A percentile compares a stretch with the other conserved stretches of the same genome.
Conservation (phyloP, 208 protist species). For the Polymyxa betae region DNA sequence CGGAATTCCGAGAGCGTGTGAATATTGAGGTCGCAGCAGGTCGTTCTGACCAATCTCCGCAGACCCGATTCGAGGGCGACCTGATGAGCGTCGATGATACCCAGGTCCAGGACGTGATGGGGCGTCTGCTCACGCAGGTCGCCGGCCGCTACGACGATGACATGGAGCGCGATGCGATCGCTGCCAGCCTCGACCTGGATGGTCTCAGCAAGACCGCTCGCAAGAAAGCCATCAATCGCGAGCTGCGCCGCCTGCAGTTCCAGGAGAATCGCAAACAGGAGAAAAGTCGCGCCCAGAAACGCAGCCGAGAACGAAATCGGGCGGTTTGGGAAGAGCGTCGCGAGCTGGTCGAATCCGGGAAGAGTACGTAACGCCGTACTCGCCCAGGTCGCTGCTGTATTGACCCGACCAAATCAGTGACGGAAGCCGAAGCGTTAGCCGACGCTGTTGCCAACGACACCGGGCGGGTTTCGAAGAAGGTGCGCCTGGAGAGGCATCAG, state of each 20-base stretch:
- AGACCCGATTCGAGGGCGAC: too few relatives aligned
- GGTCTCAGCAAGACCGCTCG: not conserved
- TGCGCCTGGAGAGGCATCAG: not conserved
- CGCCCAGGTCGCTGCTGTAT: not conserved
- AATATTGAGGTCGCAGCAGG: too few relatives aligned
- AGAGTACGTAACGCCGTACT: not conserved
- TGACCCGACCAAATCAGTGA: not conserved
- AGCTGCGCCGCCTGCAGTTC: not conserved
- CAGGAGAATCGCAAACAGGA: slow-evolving; percentile 1
- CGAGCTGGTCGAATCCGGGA: not conserved
- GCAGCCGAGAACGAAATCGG: not conserved
- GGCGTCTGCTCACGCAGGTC: not conserved
- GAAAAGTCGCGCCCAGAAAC: not conserved
- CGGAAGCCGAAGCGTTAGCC: not conserved
- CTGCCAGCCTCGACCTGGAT: not conserved
- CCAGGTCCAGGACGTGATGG: not conserved
- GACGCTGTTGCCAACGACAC: not conserved
- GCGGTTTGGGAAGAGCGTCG: not conserved
- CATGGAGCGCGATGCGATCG: not conserved
- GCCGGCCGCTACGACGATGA: not conserved
- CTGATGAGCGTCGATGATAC: too few relatives aligned
- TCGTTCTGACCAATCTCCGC: too few relatives aligned
- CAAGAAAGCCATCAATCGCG: slow-evolving; percentile 26
- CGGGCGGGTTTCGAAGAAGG: not conserved
- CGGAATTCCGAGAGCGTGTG: too few relatives aligned